A percentile compares a stretch with the other conserved stretches of the same genome.
Evolutionary conservation across 2,329 filamentous ascomycete genomes (phyloP).

Genomic region (Seiridium unicorne): DNA sequence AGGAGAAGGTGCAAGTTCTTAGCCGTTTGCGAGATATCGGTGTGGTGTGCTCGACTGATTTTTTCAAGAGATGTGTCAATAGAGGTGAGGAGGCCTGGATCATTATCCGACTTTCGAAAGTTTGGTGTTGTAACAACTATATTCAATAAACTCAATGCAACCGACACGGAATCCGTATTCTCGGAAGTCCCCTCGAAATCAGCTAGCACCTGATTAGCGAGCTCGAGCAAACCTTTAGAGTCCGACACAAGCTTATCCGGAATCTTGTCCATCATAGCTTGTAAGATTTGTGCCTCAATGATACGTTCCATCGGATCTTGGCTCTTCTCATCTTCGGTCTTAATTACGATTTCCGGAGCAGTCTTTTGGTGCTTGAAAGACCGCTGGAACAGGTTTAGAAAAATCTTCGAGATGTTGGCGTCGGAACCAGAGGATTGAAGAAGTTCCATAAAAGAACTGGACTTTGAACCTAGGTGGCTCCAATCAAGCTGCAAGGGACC

Average conservation of each 20-base stretch:
- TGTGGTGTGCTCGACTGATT: constrained; percentile 36
- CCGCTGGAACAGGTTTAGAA: constrained; percentile 55
- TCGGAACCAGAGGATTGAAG: constrained; percentile 49
- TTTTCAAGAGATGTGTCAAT: constrained; percentile 49
- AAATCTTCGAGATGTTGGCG: constrained; percentile 58
- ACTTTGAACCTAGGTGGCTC: constrained; percentile 46
- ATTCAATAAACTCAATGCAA: constrained; percentile 61
- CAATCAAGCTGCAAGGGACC: constrained; percentile 31
- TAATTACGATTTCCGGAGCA: constrained; percentile 22
- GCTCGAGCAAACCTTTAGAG: constrained; percentile 62
- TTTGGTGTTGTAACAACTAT: constrained; percentile 56
- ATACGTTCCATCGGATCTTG: constrained; percentile 47
- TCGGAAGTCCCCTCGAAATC: constrained; percentile 39
- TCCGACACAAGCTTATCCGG: constrained; percentile 63
- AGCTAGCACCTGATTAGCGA: constrained; percentile 60
- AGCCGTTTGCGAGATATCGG: constrained; percentile 50
- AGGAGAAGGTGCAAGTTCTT: constrained; percentile 55
- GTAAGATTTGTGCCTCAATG: constrained; percentile 59
- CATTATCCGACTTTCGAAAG: constrained; percentile 50
- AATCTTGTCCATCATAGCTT: constrained; percentile 62
- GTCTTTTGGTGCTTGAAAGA: constrained; percentile 47
- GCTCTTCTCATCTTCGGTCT: constrained; percentile 24
- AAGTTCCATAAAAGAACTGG: constrained; percentile 45
- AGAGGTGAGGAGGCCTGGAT: constrained; percentile 36
- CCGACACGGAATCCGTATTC: constrained; percentile 47